phyloP scores from a whole-genome alignment of 2,329 filamentous ascomycete genomes.

The Alternaria hordeiaustralica region DNA sequence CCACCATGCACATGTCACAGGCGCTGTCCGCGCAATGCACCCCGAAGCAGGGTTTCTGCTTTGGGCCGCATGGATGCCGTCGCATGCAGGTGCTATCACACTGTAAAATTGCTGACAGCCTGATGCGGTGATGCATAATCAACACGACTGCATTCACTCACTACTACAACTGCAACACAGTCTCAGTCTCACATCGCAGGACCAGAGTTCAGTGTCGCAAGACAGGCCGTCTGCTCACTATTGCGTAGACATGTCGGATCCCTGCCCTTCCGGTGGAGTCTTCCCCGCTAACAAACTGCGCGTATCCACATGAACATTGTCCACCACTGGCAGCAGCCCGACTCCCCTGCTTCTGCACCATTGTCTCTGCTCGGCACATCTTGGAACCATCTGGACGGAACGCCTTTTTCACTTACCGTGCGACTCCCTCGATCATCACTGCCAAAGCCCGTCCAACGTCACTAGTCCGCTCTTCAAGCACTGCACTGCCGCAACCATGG shows the following conservation, averaged over 20 bases:
- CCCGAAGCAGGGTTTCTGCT: constrained; percentile 1
- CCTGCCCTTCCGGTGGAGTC: constrained; percentile 11
- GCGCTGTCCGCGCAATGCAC: constrained; percentile 4
- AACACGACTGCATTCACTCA: background rate
- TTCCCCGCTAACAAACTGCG: constrained; percentile 22
- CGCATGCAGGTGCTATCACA: constrained; percentile 9
- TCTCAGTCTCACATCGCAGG: background rate
- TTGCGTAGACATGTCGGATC: background rate
- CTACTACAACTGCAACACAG: background rate
- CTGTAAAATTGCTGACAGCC: background rate
- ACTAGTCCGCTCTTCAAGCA: constrained; percentile 5
- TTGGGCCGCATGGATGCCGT: constrained; percentile 1
- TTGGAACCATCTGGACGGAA: background rate
- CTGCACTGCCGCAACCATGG: constrained; percentile 45
- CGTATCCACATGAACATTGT: background rate
- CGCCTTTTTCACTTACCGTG: background rate
- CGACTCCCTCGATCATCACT: constrained; percentile 5
- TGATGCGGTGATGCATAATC: constrained; percentile 11
- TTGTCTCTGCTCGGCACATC: background rate
- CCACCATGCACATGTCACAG: background rate
- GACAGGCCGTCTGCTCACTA: background rate
- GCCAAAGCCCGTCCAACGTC: constrained; percentile 13
- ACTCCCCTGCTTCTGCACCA: constrained; percentile 11
- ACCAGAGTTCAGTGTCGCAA: background rate
- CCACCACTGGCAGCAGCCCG: constrained; percentile 18